Base-by-base conservation (phyloP, 2,329 filamentous ascomycete species). In the Esteya vermicola region DNA sequence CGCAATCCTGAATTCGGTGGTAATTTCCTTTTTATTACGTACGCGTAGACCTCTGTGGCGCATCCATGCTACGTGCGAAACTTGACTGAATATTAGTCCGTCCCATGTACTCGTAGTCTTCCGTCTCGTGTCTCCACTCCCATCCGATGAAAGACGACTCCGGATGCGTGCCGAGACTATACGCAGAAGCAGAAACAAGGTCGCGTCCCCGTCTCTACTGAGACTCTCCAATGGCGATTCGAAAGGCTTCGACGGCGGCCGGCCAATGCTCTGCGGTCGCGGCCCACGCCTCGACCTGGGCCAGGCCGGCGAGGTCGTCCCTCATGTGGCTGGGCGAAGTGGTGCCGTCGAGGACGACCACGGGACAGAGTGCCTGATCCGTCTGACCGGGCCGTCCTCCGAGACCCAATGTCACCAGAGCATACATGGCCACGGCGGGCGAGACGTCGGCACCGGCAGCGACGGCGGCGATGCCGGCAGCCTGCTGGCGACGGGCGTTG, bases 401-500 rank as follows among this genome's bases (percentile, higher is more conserved):
- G 2, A 71, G 52, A 0, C 65, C 67, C n/a, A 72, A 50, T 2
- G 35, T 26, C 1, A 72, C 58, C 32, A 72, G 55, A 1, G 62
- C 54, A 45, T 70, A 72, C 41, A 64, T 57, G 0, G 67, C 66
- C 2, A 59, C 59, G n/a, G 59, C 59, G 1, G 41, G 41, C 7
- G 54, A 50, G 10, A 68, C 57, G 6, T 48, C 54, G 2, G 58
- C 57, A 2, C 47, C 53, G 6, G 54, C 46, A 2, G 72, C 71
- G 2, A 86, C 56, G 3, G 36, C 39, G 8, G 50, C 47, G 9
- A 52, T 27, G 26, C 36, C 36, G 19, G 19, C 16, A 9, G 13
- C 51, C 0, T 82, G 73, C 1, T 68, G 73, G 13, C 43, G 45
- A 34, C 55, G 57, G 31, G n/a, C n/a, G n/a, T n/a, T n/a, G n/a